Evolutionary conservation across 176 grass and related monocot species (phyloP), one percentile per base, ranked within the genome.

Genomic region (Aegilops umbellulata): DNA sequence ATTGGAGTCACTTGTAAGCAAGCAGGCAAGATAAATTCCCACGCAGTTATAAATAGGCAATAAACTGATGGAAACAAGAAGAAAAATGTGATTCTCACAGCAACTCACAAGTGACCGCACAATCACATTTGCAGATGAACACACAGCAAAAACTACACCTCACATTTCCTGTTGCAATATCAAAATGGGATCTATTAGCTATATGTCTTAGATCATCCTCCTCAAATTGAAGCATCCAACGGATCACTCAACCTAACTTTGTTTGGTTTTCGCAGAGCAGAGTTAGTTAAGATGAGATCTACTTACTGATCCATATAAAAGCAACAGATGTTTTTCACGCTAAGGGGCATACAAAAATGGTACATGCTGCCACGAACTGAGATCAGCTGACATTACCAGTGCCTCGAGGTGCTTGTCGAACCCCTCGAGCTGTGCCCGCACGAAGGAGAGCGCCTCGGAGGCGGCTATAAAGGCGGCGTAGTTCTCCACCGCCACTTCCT

Each of bases 401-500:
- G 92, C 87, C 83, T 94, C 94, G 15, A 99, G 93, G 76, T 97
- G 92, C 44, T 87, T 90, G 85, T 99, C 94, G 62, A 99, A 99
- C 51, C 91, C 94, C 84, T 95, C 92, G 34, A 99, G 94, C 90
- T 98, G 91, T 39, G 65, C 64, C 86, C 90, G 89, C 29, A 99
- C 93, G 82, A 99, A 96, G 65, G 97, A 97, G 73, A 99, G 92
- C 44, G 96, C 90, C 88, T 98, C 96, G 15, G 96, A 91, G 0
- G 96, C 96, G 39, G 96, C 90, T 58, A 98, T 98, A 85, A 98
- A 98, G 15, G 93, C 93, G 16, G 75, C 92, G 84, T 98, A 99
- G 86, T 99, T 99, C 77, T 95, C 94, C 63, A 99, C 97, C 10
- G 97, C 97, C 82, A 99, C 97, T 86, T 99, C 97, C 88, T 99